A percentile compares a stretch with the other conserved stretches of the same genome.
Evolutionary conservation across 768 basidiomycete species (phyloP).

Genomic region (Dacryopinax primogenitus): DNA sequence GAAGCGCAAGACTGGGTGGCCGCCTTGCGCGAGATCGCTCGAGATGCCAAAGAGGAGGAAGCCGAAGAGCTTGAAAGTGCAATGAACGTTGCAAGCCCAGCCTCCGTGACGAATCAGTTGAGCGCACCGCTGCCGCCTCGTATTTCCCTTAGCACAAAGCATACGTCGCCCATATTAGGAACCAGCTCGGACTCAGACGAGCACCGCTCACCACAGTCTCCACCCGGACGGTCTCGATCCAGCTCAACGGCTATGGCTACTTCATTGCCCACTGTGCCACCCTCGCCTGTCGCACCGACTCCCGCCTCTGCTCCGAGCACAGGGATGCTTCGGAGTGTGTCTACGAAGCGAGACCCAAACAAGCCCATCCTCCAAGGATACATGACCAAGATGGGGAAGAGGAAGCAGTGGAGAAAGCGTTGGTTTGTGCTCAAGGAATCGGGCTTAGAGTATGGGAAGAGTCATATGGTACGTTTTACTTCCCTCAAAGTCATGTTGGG

Average conservation of each 20-base stretch:
- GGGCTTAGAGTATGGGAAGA: conserved; percentile 73
- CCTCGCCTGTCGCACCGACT: conserved; percentile 32
- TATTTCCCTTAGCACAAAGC: neutral
- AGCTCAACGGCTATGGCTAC: conserved; percentile 11
- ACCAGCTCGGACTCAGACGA: conserved; percentile 59
- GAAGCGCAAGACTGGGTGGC: conserved; percentile 75
- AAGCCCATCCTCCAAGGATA: conserved; percentile 82
- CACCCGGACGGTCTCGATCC: neutral
- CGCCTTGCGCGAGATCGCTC: conserved; percentile 62
- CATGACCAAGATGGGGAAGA: conserved; percentile 91
- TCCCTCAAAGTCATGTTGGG: neutral
- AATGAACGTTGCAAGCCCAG: conserved; percentile 12
- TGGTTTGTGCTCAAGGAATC: conserved; percentile 94
- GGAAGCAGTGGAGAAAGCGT: conserved; percentile 89
- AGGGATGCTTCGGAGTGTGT: conserved; percentile 31
- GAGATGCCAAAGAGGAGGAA: conserved; percentile 27
- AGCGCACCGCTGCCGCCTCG: neutral
- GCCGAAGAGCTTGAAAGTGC: conserved; percentile 40
- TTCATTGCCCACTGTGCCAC: conserved; percentile 6
- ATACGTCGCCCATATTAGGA: neutral
- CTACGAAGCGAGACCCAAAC: conserved; percentile 42
- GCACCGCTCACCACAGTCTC: conserved; percentile 4
- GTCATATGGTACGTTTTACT: conserved; percentile 72
- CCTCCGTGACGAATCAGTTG: conserved; percentile 20
- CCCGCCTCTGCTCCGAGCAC: conserved; percentile 20